Evolutionary conservation across 2,329 filamentous ascomycete genomes (phyloP).

Genomic region (Diaporthe amygdali): DNA sequence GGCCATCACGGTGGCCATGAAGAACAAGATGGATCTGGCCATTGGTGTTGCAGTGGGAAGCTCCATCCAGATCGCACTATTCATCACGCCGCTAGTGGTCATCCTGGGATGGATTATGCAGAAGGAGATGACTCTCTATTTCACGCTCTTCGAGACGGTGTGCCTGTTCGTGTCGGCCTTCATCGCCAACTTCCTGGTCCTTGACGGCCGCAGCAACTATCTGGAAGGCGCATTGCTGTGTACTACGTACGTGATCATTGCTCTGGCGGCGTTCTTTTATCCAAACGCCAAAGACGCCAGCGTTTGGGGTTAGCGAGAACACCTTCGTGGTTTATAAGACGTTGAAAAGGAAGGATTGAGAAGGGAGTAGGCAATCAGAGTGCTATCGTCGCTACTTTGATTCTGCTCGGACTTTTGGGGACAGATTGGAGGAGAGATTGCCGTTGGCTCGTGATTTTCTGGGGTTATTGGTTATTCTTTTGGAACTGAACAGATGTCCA

Average conservation of each 20-base stretch:
- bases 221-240: constrained; percentile 77
- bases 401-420: background rate
- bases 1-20: constrained; percentile 71
- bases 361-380: background rate
- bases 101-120: constrained; percentile 74
- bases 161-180: constrained; percentile 84
- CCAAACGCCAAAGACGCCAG: constrained; percentile 57
- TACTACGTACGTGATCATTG: constrained; percentile 72
- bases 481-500: constrained; percentile 24
- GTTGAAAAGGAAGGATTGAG: too few relatives aligned
- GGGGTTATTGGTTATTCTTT: background rate
- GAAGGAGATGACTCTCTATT: constrained; percentile 79
- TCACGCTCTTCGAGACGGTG: constrained; percentile 88
- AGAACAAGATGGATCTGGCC: constrained; percentile 79
- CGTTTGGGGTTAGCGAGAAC: constrained; percentile 5
- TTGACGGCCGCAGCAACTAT: constrained; percentile 87
- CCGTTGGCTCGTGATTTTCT: background rate
- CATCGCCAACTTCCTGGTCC: constrained; percentile 86
- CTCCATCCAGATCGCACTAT: constrained; percentile 75
- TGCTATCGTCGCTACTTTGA: too few relatives aligned
- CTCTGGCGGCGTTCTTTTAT: constrained; percentile 70
- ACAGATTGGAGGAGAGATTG: background rate
- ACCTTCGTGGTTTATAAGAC: too few relatives aligned
- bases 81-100: constrained; percentile 73
- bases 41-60: constrained; percentile 75